Evolutionary conservation across 805 yeast genomes (phyloP), one percentile per base, ranked within the genome.

Genomic region (Cyberlindnera saturnus): DNA sequence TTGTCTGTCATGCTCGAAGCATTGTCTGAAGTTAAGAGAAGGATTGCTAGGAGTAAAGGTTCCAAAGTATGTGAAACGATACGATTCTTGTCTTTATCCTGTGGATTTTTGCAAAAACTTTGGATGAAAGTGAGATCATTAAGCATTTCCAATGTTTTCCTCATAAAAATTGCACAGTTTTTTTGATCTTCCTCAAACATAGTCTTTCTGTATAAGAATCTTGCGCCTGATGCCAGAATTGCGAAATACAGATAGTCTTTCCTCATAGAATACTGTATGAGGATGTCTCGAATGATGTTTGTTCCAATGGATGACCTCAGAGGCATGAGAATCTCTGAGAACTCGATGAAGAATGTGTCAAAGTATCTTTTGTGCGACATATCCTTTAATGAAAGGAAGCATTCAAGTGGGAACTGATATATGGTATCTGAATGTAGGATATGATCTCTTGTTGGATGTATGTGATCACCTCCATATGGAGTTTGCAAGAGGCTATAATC

Each of bases 171-270:
- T 40, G 74, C 70, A 56, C 74, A 76, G 7, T 71, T 71, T 32
- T 63, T 63, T 56, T 77, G 79, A 52, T 78, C 81, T 32, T 69
- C 67, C 1, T 66, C 65, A 6, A 59, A 51, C 10, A 58, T 51
- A 3, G 69, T 64, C 34, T 61, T 62, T 31, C 40, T 61, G 45
- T 64, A 70, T 1, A 70, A 61, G 6, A 69, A 60, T 44, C 73
- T 57, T 1, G 84, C 83, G 4, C 83, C 84, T 44, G 77, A 79
- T 0, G 84, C 78, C 34, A 79, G 51, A 4, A 78, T 66, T 0
- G 82, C 81, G 16, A 79, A 77, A 29, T 77, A 62, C 11, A 79
- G 56, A 48, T 73, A 77, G 4, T 75, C 66, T 49, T 73, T 77
- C 15, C 66, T 64, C 4, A 69, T 55, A 0, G 81, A 77, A 51